Base-by-base conservation (phyloP, 2,329 filamentous ascomycete species). In the Blastomyces gilchristii region DNA sequence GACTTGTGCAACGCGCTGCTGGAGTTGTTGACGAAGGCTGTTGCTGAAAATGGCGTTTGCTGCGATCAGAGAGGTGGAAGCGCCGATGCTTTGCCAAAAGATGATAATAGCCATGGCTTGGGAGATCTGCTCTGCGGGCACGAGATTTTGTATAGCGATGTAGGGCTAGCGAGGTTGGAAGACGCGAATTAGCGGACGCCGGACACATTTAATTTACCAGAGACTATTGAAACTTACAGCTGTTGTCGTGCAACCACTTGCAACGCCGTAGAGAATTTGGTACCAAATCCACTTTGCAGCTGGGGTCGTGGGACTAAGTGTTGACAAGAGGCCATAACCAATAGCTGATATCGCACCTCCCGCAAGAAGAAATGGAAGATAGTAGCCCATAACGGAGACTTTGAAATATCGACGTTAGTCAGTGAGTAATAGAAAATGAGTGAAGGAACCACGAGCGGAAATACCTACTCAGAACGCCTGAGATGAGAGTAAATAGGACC, bases 1-100 rank as follows among this genome's bases (percentile, higher is more conserved):
- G 11, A 71, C 64, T 31, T 68, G 25, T 28, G 63, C 28, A 34
- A 49, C 63, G 60, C 60, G 67, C 34, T 67, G 60, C 34, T 60
- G 52, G 6, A 71, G 66, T 57, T 68, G 61, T 2, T 65, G 34
- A 16, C 66, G 64, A 16, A 73, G 70, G 39, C 63, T 68, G 62
- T 69, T 71, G 60, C 60, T 68, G 60, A 71, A 72, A 37, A 70
- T 70, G 53, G 69, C 65, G 31, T 71, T 70, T 31, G 70, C 71
- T 9, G 73, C 64, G 4, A 73, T 68, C 16, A 74, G 66, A 49
- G 67, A 71, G 7, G 72, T 67, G 0, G 75, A 69, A 2, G 63
- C 70, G 18, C 71, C 68, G 3, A 77, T 68, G 60, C 74, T 74
- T 61, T 77, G 75, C 54, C 63, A 65, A 58, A 72, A 72, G 22